Conservation (phyloP, 2,329 filamentous ascomycete genomes). For the Blastomyces parvus region DNA sequence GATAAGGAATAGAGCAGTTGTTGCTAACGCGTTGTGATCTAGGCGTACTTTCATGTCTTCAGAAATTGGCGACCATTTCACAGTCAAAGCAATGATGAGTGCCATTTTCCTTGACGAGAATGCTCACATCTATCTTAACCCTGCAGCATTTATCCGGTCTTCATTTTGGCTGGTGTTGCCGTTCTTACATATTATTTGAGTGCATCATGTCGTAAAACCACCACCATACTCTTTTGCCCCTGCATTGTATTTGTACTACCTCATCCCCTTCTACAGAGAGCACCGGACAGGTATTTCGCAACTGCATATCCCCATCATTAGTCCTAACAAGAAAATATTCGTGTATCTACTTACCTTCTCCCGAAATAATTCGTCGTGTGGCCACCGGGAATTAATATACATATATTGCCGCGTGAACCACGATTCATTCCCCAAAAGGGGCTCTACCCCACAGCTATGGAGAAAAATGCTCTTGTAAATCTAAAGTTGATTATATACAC, state of each 20-base stretch:
- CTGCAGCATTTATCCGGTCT: neutral
- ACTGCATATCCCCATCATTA: neutral
- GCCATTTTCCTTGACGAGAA: neutral
- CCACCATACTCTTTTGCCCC: neutral
- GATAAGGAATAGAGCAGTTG: neutral
- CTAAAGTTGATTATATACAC: neutral
- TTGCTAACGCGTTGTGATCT: slow-evolving; percentile 4
- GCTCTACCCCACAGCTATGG: neutral
- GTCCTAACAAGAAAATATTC: neutral
- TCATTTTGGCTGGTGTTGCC: neutral
- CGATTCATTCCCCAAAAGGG: neutral
- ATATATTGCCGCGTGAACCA: neutral
- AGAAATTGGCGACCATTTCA: slow-evolving; percentile 39
- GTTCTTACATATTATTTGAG: neutral
- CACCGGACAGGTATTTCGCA: neutral
- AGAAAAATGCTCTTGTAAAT: neutral
- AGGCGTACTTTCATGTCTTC: slow-evolving; percentile 46
- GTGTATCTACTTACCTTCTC: neutral
- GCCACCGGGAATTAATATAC: neutral
- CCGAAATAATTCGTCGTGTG: neutral
- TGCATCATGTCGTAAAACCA: neutral
- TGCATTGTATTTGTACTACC: neutral
- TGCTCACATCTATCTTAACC: neutral
- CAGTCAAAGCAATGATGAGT: neutral
- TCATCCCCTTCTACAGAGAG: neutral